A percentile compares a stretch with the other conserved stretches of the same genome.
Conservation (phyloP, 2,329 filamentous ascomycete genomes). For the Colletotrichum kahawae region DNA sequence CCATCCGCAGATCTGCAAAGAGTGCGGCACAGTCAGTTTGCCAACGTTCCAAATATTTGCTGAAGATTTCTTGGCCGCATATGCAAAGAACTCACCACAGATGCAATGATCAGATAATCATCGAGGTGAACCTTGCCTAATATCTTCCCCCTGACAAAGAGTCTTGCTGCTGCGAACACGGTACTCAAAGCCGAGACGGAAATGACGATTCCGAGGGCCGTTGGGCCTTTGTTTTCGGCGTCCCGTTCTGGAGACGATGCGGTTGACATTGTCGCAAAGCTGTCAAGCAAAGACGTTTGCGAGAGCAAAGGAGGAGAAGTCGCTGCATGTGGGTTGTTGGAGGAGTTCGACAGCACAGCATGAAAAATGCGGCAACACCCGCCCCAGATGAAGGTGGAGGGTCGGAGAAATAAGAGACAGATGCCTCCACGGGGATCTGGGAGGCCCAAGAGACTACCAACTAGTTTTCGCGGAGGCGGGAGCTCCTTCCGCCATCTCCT, state of each 20-base stretch:
- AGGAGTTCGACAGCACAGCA: neutral
- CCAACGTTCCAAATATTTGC: neutral
- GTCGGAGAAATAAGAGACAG: neutral
- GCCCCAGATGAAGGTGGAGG: neutral
- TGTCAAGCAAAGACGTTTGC: neutral
- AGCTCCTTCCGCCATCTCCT: neutral
- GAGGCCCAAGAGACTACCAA: neutral
- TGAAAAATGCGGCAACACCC: neutral
- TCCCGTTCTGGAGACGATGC: neutral
- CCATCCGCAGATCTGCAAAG: conserved; percentile 34
- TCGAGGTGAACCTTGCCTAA: conserved; percentile 38
- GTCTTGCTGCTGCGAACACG: conserved; percentile 31
- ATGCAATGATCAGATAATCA: conserved; percentile 39
- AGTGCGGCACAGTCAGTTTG: neutral
- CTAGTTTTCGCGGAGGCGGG: neutral
- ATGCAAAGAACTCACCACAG: conserved; percentile 30
- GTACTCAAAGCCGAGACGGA: conserved; percentile 32
- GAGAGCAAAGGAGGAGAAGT: neutral
- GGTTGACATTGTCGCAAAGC: neutral
- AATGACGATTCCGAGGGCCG: conserved; percentile 34
- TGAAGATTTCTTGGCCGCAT: neutral
- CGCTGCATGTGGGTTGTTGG: too few species aligned
- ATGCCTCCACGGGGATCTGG: neutral
- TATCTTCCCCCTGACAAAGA: conserved; percentile 33
- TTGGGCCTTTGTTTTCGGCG: conserved; percentile 31